These are phyloP conservation scores for Symbiotaphrina buchneri DNA, from an alignment of 495 filamentous ascomycete species.

Conservation along the genomic window DNA sequence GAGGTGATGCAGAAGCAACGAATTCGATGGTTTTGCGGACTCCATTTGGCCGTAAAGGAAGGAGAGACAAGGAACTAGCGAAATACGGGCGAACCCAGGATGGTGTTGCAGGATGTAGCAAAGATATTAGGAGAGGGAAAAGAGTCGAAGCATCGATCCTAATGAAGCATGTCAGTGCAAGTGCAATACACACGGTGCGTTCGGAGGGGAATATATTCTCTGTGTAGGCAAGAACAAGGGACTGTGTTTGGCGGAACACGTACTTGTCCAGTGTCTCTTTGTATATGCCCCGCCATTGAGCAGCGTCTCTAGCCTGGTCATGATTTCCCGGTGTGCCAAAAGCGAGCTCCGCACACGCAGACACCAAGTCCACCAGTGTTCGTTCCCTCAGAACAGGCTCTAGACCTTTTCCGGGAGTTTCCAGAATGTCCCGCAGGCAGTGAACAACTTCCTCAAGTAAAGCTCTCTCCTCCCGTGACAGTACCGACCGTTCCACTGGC, in stretches of 20 bases:
- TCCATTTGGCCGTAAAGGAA: constrained; percentile 42
- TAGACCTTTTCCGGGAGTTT: constrained; percentile 1
- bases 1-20: constrained; percentile 27
- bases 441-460: constrained; percentile 6
- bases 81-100: constrained; percentile 24
- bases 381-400: constrained; percentile 6
- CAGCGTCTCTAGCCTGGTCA: too few relatives aligned
- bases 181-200: too few relatives aligned
- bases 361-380: constrained; percentile 13
- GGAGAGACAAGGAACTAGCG: constrained; percentile 27
- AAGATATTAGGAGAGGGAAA: constrained; percentile 21
- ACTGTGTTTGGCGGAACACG: too few relatives aligned
- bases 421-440: constrained; percentile 4
- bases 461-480: background rate
- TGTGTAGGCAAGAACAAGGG: too few relatives aligned
- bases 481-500: constrained; percentile 17
- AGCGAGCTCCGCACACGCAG: constrained; percentile 13
- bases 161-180: too few relatives aligned
- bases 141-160: constrained; percentile 12
- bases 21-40: constrained; percentile 51
- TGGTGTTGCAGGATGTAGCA: constrained; percentile 21
- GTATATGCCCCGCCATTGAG: too few relatives aligned
- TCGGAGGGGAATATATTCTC: too few relatives aligned
- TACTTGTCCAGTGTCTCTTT: too few relatives aligned
- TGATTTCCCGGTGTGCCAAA: constrained; percentile 7